These are phyloP conservation scores for Aspergillus fumigatus DNA, from an alignment of 2,329 filamentous ascomycete genomes.

Conservation along the genomic window DNA sequence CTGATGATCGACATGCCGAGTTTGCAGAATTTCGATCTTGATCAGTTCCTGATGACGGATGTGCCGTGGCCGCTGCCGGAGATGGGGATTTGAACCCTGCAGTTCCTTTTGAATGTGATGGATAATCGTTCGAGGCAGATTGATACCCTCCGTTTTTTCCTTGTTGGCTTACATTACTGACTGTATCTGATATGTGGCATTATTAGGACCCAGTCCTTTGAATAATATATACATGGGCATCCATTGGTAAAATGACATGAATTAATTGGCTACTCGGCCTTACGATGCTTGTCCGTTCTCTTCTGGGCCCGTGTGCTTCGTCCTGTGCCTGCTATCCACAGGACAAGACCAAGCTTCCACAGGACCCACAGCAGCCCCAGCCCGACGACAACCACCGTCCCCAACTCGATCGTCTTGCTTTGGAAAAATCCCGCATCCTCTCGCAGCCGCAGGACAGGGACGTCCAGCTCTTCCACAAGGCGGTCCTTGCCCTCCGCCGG, in stretches of 20 bases:
- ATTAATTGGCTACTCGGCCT: constrained; percentile 20
- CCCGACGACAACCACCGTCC: constrained; percentile 57
- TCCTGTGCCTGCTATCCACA: constrained; percentile 22
- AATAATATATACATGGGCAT: background rate
- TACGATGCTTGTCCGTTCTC: constrained; percentile 14
- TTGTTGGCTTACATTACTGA: background rate
- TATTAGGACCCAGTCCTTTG: background rate
- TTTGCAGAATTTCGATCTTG: constrained; percentile 43
- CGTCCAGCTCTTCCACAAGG: constrained; percentile 53
- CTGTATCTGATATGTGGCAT: too few species aligned
- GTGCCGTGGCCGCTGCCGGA: constrained; percentile 25
- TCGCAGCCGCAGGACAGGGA: constrained; percentile 62
- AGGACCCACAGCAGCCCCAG: constrained; percentile 67
- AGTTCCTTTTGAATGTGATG: background rate
- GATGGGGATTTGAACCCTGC: constrained; percentile 21
- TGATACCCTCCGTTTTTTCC: background rate
- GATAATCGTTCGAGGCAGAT: background rate
- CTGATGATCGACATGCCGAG: constrained; percentile 44
- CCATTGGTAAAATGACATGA: background rate
- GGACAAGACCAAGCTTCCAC: constrained; percentile 50
- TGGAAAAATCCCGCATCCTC: constrained; percentile 41
- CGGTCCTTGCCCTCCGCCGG: constrained; percentile 27
- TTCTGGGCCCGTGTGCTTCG: constrained; percentile 1
- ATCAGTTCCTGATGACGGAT: constrained; percentile 36
- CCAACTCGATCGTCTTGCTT: constrained; percentile 41